These are phyloP conservation scores for Didymella arachidicola DNA, from an alignment of 2,329 filamentous ascomycete genomes.

Conservation along the genomic window DNA sequence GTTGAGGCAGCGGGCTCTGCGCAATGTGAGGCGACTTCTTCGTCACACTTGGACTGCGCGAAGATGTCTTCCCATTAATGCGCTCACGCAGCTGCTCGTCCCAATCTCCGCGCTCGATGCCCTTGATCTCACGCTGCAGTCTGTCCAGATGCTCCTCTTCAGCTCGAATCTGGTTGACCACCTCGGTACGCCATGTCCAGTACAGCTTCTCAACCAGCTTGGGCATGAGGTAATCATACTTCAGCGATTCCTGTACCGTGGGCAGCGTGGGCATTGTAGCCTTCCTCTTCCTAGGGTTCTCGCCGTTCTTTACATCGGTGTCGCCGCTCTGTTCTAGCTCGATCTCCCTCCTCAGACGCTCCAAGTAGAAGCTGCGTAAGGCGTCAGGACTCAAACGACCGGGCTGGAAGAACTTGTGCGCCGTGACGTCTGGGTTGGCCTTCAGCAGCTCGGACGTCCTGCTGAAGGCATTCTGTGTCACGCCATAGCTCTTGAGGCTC, in stretches of 20 bases:
- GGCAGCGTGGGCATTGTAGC: constrained; percentile 63
- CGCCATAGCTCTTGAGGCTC: constrained; percentile 73
- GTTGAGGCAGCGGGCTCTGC: constrained; percentile 21
- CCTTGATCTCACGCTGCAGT: constrained; percentile 71
- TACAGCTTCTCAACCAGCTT: constrained; percentile 77
- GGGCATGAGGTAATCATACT: constrained; percentile 73
- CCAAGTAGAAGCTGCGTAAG: constrained; percentile 79
- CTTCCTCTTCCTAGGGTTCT: constrained; percentile 74
- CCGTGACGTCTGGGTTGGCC: constrained; percentile 75
- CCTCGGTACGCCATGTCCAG: constrained; percentile 72
- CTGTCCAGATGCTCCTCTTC: constrained; percentile 72
- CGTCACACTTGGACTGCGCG: constrained; percentile 36
- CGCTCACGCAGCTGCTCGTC: constrained; percentile 53
- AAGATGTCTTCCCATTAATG: constrained; percentile 32
- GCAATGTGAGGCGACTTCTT: constrained; percentile 37
- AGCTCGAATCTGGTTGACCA: constrained; percentile 73
- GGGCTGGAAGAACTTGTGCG: constrained; percentile 75
- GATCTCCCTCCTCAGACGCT: constrained; percentile 77
- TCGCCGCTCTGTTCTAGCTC: constrained; percentile 50
- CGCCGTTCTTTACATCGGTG: constrained; percentile 55
- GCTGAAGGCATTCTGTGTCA: constrained; percentile 70
- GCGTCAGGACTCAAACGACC: constrained; percentile 78
- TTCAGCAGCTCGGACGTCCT: constrained; percentile 77
- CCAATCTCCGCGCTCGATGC: constrained; percentile 69
- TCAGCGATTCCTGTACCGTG: constrained; percentile 70